Evolutionary conservation across 306 rosid genomes (phyloP).

Genomic region (Echinosophora koreensis): DNA sequence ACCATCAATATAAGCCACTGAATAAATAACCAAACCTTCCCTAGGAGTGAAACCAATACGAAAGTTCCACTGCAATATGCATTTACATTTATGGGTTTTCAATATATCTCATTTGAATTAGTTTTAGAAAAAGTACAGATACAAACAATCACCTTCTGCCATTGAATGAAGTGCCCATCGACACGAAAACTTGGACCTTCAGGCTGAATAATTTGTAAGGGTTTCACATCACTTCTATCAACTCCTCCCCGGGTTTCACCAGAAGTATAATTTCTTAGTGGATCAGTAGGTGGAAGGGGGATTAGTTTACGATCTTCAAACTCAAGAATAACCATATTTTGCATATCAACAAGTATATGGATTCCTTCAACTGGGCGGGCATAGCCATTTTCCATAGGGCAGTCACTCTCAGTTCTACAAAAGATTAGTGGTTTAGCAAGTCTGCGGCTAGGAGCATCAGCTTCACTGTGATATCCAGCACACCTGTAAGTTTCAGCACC

Average conservation of each 20-base stretch:
- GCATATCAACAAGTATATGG: constrained; percentile 73
- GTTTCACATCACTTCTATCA: constrained; percentile 81
- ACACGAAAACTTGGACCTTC: constrained; percentile 85
- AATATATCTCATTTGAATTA: constrained; percentile 22
- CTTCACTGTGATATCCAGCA: constrained; percentile 72
- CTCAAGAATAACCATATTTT: constrained; percentile 73
- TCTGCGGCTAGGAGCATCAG: constrained; percentile 79
- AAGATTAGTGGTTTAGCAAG: constrained; percentile 79
- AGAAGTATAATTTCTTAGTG: constrained; percentile 70
- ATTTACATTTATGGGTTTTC: constrained; percentile 13
- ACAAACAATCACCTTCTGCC: constrained; percentile 67
- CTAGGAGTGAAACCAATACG: constrained; percentile 75
- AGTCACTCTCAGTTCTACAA: constrained; percentile 85
- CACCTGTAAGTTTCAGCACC: constrained; percentile 58
- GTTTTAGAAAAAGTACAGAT: constrained; percentile 23
- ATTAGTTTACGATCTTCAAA: constrained; percentile 77
- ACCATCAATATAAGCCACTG: constrained; percentile 75
- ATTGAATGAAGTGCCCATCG: constrained; percentile 73
- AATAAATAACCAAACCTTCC: constrained; percentile 73
- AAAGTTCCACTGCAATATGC: constrained; percentile 72
- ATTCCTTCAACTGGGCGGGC: constrained; percentile 87
- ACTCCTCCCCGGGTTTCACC: constrained; percentile 83
- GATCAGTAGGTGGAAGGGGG: constrained; percentile 80
- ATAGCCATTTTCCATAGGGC: constrained; percentile 84
- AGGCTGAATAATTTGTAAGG: constrained; percentile 70